Evolutionary conservation across 768 basidiomycete species (phyloP).

Genomic region (Fomitopsis serialis): DNA sequence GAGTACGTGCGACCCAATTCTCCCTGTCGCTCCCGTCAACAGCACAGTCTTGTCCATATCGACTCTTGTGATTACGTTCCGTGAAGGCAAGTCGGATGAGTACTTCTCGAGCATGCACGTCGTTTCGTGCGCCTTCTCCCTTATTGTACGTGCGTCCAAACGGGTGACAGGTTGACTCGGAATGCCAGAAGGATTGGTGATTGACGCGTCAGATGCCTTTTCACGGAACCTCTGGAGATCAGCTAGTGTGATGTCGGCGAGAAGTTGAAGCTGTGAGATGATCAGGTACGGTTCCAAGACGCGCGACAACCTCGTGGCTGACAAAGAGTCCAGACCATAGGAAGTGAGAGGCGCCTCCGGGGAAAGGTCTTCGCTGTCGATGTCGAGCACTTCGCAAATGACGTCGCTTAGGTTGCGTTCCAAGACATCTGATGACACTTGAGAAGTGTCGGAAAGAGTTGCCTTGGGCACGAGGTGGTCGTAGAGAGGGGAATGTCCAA

Average conservation of each 20-base stretch:
- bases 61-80: not conserved
- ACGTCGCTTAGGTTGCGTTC: constrained; percentile 1
- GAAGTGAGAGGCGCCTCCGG: constrained; percentile 33
- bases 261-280: constrained; percentile 31
- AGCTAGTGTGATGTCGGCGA: constrained; percentile 27
- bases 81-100: not conserved
- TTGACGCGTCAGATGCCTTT: no score
- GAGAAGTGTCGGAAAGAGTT: constrained; percentile 23
- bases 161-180: not conserved
- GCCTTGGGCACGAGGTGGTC: constrained; percentile 22
- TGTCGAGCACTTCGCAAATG: constrained; percentile 21
- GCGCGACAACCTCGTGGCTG: constrained; percentile 31
- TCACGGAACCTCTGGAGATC: constrained; percentile 17
- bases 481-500: not conserved
- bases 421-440: not conserved
- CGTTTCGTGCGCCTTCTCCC: not conserved
- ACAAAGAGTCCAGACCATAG: constrained; percentile 40
- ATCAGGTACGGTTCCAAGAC: constrained; percentile 25
- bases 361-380: constrained; percentile 29
- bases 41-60: constrained; percentile 4
- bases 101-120: not conserved
- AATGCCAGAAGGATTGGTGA: not conserved
- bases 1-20: constrained; percentile 10
- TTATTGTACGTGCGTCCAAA: not conserved
- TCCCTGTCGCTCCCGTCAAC: constrained; percentile 14